Evolutionary conservation across 2,329 filamentous ascomycete species (phyloP), one percentile per base, ranked within the genome.

Genomic region (Exophiala oligosperma): DNA sequence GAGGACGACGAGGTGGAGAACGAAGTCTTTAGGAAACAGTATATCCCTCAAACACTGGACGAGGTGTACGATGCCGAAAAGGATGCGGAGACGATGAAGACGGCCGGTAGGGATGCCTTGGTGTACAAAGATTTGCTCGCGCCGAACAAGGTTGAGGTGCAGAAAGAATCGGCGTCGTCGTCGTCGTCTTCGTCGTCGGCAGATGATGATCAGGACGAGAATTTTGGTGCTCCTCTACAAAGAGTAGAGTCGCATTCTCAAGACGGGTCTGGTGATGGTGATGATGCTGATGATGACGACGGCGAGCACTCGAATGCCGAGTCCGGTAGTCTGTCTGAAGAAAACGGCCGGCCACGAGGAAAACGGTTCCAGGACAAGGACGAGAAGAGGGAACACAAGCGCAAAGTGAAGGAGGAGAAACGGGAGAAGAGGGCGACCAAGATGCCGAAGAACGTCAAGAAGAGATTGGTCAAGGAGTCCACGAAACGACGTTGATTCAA

Each of bases 31-130:
- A 84, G 93, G 68, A 89, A 96, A 69, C 91, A 97, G 73, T 99
- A 95, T 73, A 97, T 99, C 52, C 94, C 94, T 0, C 92, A 96
- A 73, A 97, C 90, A 0, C 81, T 99, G 44, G 90, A 97, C 66
- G 91, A 99, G 70, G 93, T 99, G 3, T 97, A 97, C 73, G 92
- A 99, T 71, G 87, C 96, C 51, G 94, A 97, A 74, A 88, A 92
- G 66, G 94, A 97, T 66, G 90, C 87, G 1, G 87, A 91, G 67
- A 87, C 86, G 71, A 83, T 96, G 23, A 84, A 84, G 6, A 81
- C 85, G 44, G 92, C 91, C 4, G 82, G 89, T 63, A 90, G 87
- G 21, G 83, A 85, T 11, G 85, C 89, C n/a, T 80, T 97, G 0
- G 85, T 96, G 1, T 97, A 97, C 76, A 86, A 87, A 63, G 90